phyloP scores from a whole-genome alignment of 176 grass and related monocot species.

The Triticum dicoccoides region DNA sequence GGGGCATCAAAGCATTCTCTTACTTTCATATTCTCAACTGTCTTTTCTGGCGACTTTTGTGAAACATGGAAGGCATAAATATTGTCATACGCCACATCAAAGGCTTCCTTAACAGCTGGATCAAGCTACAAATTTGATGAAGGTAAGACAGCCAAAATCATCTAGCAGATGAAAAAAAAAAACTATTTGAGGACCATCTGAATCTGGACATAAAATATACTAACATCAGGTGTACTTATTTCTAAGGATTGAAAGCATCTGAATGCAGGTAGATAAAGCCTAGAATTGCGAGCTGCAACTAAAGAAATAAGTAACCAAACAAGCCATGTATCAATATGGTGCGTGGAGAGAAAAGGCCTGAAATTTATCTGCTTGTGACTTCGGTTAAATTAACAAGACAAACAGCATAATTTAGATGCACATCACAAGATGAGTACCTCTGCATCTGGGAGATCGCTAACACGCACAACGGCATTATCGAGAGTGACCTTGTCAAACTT shows the following conservation, averaged over 20 bases:
- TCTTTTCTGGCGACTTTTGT: conserved; percentile 78
- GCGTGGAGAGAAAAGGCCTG: not conserved
- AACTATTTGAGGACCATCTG: not conserved
- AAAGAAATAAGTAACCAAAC: not conserved
- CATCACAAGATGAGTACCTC: conserved; percentile 48
- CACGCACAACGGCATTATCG: conserved; percentile 53
- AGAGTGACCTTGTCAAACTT: conserved; percentile 89
- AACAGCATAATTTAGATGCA: not conserved
- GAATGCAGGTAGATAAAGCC: not conserved
- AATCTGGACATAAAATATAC: not conserved
- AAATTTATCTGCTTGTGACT: not conserved
- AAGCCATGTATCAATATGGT: not conserved
- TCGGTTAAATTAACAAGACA: not conserved
- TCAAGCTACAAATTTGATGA: conserved; percentile 68
- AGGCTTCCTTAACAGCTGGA: conserved; percentile 83
- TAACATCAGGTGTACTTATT: not conserved
- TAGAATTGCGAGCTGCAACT: not conserved
- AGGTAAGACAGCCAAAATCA: conserved; percentile 19
- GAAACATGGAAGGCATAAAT: conserved; percentile 94
- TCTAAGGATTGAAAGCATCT: not conserved
- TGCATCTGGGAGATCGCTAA: conserved; percentile 61
- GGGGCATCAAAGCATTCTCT: not conserved
- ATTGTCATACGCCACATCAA: conserved; percentile 91
- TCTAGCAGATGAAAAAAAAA: not conserved
- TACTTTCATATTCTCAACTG: conserved; percentile 91